Percentiles rank a stretch among this genome's conserved stretches.
Evolutionary conservation across 768 basidiomycete species (phyloP).

Genomic region (Psilocybe cyanescens): DNA sequence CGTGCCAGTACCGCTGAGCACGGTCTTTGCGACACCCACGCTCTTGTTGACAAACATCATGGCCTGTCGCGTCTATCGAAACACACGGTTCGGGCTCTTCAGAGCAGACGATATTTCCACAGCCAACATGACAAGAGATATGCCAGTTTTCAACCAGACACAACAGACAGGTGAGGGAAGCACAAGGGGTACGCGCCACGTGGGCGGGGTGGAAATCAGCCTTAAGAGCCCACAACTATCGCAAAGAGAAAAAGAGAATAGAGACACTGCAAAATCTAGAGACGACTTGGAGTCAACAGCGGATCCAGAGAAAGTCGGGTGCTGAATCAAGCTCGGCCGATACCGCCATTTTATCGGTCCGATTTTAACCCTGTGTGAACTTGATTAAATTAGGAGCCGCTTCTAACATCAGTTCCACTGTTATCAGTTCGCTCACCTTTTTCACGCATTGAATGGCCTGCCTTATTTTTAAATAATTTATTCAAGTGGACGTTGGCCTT

Average conservation of each 20-base stretch:
- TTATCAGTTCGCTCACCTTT: too few species aligned
- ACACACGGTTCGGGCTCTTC: not conserved
- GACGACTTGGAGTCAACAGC: too few species aligned
- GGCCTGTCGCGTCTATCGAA: not conserved
- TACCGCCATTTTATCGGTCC: not conserved
- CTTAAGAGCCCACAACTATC: not conserved
- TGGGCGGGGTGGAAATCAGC: not conserved
- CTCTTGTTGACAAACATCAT: constrained; percentile 2
- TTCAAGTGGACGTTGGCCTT: too few species aligned
- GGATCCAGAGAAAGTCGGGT: too few species aligned
- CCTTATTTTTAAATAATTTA: too few species aligned
- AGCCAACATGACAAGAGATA: not conserved
- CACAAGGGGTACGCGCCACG: not conserved
- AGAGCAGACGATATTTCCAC: not conserved
- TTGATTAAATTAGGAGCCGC: too few species aligned
- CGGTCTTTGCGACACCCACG: not conserved
- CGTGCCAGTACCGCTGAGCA: not conserved
- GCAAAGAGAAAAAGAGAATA: not conserved
- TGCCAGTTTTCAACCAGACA: not conserved
- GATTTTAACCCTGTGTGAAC: not conserved
- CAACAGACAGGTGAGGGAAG: not conserved
- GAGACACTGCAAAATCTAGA: too few species aligned
- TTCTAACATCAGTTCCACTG: too few species aligned
- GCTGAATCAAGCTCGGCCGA: not conserved
- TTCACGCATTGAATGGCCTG: too few species aligned